phyloP scores from a whole-genome alignment of 768 basidiomycete species.

The Russula lepida region DNA sequence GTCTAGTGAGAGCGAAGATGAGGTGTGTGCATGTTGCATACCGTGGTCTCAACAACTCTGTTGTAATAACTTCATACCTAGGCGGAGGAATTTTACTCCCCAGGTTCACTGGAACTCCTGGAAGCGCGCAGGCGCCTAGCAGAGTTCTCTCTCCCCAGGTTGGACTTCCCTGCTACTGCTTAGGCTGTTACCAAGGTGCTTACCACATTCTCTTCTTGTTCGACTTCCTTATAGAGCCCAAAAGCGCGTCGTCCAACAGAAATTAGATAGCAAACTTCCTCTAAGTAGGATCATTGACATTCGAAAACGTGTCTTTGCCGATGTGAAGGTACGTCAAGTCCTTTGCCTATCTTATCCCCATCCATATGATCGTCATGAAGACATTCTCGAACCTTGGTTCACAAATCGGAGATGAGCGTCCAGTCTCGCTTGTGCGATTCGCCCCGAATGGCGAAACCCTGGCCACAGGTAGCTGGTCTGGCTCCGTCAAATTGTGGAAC shows the following conservation, averaged over 20 bases:
- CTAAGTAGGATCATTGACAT: constrained; percentile 86
- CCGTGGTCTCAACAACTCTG: neutral
- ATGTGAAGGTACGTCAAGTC: constrained; percentile 67
- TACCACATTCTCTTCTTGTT: constrained; percentile 43
- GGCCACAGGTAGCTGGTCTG: constrained; percentile 95
- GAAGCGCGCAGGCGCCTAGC: constrained; percentile 81
- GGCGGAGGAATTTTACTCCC: constrained; percentile 95
- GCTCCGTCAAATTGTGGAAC: constrained; percentile 91
- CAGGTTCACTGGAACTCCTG: constrained; percentile 79
- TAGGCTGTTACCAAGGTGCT: constrained; percentile 63
- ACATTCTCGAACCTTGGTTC: constrained; percentile 90
- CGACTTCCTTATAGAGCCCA: constrained; percentile 72
- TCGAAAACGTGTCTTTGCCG: constrained; percentile 80
- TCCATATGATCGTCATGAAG: constrained; percentile 31
- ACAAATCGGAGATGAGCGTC: constrained; percentile 95
- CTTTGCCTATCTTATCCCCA: neutral
- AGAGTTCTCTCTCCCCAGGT: constrained; percentile 94
- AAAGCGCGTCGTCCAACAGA: constrained; percentile 88
- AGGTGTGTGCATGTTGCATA: constrained; percentile 35
- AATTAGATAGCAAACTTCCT: constrained; percentile 79
- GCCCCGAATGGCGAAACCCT: constrained; percentile 84
- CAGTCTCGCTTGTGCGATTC: constrained; percentile 89
- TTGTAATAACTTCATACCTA: constrained; percentile 27
- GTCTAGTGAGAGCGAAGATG: constrained; percentile 69
- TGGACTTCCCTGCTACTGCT: constrained; percentile 49